Conservation (phyloP, 306 rosid species). For the Pachyrhizus erosus region DNA sequence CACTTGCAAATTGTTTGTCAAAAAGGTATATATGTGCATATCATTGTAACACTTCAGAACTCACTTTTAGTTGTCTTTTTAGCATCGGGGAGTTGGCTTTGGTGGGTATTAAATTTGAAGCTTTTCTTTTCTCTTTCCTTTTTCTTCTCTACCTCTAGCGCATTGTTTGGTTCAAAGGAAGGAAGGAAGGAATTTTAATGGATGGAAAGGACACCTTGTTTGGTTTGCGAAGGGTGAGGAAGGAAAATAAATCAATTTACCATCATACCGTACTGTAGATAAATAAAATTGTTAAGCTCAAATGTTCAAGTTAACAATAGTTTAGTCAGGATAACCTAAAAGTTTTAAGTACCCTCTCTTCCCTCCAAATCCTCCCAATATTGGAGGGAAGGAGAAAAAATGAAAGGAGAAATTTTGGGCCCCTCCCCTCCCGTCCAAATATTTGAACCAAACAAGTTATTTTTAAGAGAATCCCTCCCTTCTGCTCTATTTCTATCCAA, state of each 20-base stretch:
- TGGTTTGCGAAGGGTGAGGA: neutral
- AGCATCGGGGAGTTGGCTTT: neutral
- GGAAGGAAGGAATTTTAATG: neutral
- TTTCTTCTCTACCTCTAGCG: neutral
- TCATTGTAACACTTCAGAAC: neutral
- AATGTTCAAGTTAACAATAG: neutral
- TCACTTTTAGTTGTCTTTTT: slow-evolving; percentile 14
- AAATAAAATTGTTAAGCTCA: neutral
- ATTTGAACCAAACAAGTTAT: neutral
- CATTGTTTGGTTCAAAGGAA: neutral
- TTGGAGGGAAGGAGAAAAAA: neutral
- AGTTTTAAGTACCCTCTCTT: neutral
- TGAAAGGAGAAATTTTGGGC: neutral
- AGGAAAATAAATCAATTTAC: neutral
- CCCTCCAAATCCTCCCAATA: neutral
- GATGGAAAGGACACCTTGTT: neutral
- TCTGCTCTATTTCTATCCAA: neutral
- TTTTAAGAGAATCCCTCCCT: neutral
- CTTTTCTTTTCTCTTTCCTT: neutral
- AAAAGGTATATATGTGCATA: neutral
- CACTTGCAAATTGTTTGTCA: neutral
- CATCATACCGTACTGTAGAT: neutral
- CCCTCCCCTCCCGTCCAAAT: neutral
- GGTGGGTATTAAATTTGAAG: neutral
- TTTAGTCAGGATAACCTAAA: neutral